Evolutionary conservation across 2,329 filamentous ascomycete species (phyloP).

Genomic region (Fusarium agapanthi): DNA sequence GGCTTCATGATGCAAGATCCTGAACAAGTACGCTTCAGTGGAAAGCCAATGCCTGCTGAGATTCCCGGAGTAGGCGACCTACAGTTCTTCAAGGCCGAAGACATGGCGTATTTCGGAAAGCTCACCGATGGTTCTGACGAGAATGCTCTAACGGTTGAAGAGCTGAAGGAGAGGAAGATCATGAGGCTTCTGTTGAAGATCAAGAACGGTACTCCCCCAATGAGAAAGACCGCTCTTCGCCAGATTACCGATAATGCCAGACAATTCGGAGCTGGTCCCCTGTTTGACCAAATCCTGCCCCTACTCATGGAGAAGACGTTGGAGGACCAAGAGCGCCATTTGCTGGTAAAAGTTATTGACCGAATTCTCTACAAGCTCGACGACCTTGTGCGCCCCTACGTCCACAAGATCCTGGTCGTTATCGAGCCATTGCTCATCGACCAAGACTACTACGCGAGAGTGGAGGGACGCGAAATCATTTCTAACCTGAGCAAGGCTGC

Average conservation of each 20-base stretch:
- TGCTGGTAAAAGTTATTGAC: constrained; percentile 99
- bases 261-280: constrained; percentile 89
- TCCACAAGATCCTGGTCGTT: constrained; percentile 98
- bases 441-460: constrained; percentile 98
- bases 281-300: constrained; percentile 97
- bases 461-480: constrained; percentile 98
- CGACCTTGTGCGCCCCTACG: constrained; percentile 93
- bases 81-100: constrained; percentile 98
- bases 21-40: constrained; percentile 81
- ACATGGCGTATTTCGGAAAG: constrained; percentile 99
- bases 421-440: constrained; percentile 99
- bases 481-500: constrained; percentile 97
- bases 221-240: constrained; percentile 97
- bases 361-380: constrained; percentile 98
- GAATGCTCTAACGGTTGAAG: constrained; percentile 89
- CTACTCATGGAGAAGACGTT: constrained; percentile 98
- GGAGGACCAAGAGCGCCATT: constrained; percentile 96
- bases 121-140: constrained; percentile 94
- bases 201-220: constrained; percentile 98
- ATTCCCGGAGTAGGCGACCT: constrained; percentile 96
- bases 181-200: constrained; percentile 97
- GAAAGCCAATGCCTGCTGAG: constrained; percentile 92
- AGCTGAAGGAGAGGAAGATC: constrained; percentile 97
- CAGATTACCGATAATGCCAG: constrained; percentile 98
- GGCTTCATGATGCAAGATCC: constrained; percentile 99